A percentile compares a stretch with the other conserved stretches of the same genome.
phyloP scores from a whole-genome alignment of 768 basidiomycete genomes.

The Tricholoma sp. region DNA sequence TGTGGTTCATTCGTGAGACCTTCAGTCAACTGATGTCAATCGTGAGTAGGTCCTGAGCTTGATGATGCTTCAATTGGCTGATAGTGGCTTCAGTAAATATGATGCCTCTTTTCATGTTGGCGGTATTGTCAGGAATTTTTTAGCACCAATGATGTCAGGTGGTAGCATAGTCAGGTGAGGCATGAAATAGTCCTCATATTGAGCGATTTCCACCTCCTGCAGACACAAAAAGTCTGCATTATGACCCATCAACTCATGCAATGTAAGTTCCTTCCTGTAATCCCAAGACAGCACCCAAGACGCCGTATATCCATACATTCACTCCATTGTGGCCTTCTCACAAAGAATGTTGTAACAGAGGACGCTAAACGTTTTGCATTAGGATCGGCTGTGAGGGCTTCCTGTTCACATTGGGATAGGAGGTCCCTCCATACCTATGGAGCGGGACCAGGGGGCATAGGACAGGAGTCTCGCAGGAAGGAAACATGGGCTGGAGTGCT shows the following conservation, averaged over 20 bases:
- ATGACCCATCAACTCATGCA: slow-evolving; percentile 77
- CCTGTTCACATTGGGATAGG: slow-evolving; percentile 52
- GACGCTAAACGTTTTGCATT: slow-evolving; percentile 73
- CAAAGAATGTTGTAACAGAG: slow-evolving; percentile 96
- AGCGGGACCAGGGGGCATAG: slow-evolving; percentile 75
- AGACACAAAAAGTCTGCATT: slow-evolving; percentile 89
- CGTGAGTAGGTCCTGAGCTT: slow-evolving; percentile 22
- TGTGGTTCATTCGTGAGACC: slow-evolving; percentile 39
- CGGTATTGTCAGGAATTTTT: slow-evolving; percentile 53
- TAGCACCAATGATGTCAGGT: slow-evolving; percentile 51
- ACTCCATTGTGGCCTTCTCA: slow-evolving; percentile 82
- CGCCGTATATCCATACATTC: slow-evolving; percentile 93
- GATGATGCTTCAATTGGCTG: slow-evolving; percentile 1
- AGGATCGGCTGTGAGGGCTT: slow-evolving; percentile 56
- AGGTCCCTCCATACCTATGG: slow-evolving; percentile 73
- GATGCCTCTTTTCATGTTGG: slow-evolving; percentile 60
- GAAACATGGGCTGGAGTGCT: slow-evolving; percentile 88
- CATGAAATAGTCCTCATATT: slow-evolving; percentile 89
- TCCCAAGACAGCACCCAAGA: slow-evolving; percentile 96
- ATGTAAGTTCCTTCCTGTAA: slow-evolving; percentile 83
- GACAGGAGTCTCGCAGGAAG: slow-evolving; percentile 91
- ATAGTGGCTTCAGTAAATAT: slow-evolving; percentile 27
- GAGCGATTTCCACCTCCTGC: slow-evolving; percentile 91
- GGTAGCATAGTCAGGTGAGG: slow-evolving; percentile 58
- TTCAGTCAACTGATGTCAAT: slow-evolving; percentile 36